Base-by-base conservation (phyloP, 805 yeast genomes). In the Candida lessepsii region DNA sequence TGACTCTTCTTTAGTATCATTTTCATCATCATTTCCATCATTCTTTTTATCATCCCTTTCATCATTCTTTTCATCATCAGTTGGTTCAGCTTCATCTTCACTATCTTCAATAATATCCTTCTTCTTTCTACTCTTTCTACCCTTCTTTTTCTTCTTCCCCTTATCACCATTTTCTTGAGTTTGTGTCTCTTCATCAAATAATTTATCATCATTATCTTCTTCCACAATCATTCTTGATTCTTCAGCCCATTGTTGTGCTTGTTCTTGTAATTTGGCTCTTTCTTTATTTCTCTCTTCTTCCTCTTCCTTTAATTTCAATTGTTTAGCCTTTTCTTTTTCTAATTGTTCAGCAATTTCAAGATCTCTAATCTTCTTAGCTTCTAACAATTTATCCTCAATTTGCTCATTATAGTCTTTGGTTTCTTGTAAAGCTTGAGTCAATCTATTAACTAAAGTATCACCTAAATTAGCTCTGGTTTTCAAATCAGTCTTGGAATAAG, bases 391-490 rank as follows among this genome's bases (percentile, higher is more conserved):
- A 28, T 69, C 69, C 38, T 75, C 73, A 39, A 78, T 69, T 42
- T 75, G 72, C 13, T 59, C 59, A 42, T 86, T 90, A 59, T 73
- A 81, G 46, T 75, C 82, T 48, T 71, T 69, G 48, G 93, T 96
- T 49, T 86, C 91, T 18, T 74, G 78, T 37, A 84, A 65, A 20
- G 82, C 78, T 44, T 82, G 76, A 49, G 76, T 84, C 48, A 93
- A 71, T 56, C 89, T 83, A 43, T 77, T 80, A 46, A 76, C 70
- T 57, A 89, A 71, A 0, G 96, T 85, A 41, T 81, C 78, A 57
- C 96, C 96, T 75, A 88, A 76, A 49, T 77, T 76, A n/a, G 93
- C 91, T 64, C 97, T 81, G 50, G 89, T 83, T 53, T 81, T 83
- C 50, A 93, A 70, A 47, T 90, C 96, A 14, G 78, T 78, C 19